Evolutionary conservation across 345 rosid genomes (phyloP).

Genomic region (Capsella bursapastoris): DNA sequence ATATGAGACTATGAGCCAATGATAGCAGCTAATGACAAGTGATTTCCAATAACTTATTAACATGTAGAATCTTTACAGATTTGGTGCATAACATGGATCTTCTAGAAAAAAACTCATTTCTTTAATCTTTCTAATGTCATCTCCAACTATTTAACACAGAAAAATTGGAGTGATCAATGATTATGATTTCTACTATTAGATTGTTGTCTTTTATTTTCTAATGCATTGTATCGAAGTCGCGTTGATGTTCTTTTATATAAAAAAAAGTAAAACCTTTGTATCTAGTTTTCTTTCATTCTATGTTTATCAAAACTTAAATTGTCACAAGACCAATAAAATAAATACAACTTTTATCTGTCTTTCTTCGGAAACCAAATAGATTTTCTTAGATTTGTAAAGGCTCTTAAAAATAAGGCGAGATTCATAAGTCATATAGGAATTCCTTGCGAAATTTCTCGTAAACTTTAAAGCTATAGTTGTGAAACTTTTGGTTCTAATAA

Average conservation of each 20-base stretch:
- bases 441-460: neutral
- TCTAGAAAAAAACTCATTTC: constrained; percentile 34
- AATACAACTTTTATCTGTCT: neutral
- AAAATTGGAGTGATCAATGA: neutral
- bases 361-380: neutral
- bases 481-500: neutral
- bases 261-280: constrained; percentile 12
- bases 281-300: neutral
- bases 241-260: constrained; percentile 25
- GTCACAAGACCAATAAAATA: neutral
- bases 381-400: neutral
- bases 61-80: constrained; percentile 30
- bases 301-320: constrained; percentile 2
- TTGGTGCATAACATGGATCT: constrained; percentile 35
- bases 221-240: constrained; percentile 31
- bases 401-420: neutral
- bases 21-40: constrained; percentile 35
- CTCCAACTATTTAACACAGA: neutral
- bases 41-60: constrained; percentile 30
- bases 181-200: constrained; percentile 26
- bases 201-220: constrained; percentile 27
- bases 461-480: neutral
- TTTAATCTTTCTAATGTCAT: constrained; percentile 15
- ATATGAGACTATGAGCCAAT: constrained; percentile 34
- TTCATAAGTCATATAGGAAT: neutral